These are phyloP conservation scores for Tolypocladium tundrense DNA, from an alignment of 2,329 filamentous ascomycete genomes.

Conservation along the genomic window DNA sequence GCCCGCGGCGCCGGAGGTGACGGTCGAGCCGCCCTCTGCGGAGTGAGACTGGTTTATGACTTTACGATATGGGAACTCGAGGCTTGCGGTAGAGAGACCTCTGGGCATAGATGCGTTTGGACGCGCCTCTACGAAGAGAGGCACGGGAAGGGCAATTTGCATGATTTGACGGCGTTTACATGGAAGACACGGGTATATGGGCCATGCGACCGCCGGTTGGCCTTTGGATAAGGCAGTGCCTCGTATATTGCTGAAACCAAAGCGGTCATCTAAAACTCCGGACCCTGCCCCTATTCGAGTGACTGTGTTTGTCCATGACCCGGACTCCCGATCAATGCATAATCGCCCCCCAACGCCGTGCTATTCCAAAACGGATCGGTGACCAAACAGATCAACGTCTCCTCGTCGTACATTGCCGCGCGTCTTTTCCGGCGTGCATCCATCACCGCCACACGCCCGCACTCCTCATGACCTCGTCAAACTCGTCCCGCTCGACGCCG, in stretches of 20 bases:
- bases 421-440: background rate
- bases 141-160: background rate
- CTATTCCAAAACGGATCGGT: background rate
- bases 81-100: background rate
- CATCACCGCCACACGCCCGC: constrained; percentile 73
- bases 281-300: background rate
- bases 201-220: background rate
- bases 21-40: constrained; percentile 12
- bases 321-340: background rate
- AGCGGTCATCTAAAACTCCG: background rate
- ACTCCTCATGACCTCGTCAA: constrained; percentile 74
- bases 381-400: background rate
- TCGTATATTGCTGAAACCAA: background rate
- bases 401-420: background rate
- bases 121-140: background rate
- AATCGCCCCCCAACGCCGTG: constrained; percentile 3
- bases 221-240: background rate
- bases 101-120: background rate
- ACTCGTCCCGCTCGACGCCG: constrained; percentile 70
- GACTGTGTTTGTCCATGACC: background rate
- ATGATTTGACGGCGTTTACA: background rate
- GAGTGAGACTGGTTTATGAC: constrained; percentile 9
- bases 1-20: constrained; percentile 12
- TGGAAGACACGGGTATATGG: background rate
- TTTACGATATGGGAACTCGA: background rate